Evolutionary conservation across 1,284 basidiomycete species (phyloP).

Genomic region (Boletellus deceptivus): DNA sequence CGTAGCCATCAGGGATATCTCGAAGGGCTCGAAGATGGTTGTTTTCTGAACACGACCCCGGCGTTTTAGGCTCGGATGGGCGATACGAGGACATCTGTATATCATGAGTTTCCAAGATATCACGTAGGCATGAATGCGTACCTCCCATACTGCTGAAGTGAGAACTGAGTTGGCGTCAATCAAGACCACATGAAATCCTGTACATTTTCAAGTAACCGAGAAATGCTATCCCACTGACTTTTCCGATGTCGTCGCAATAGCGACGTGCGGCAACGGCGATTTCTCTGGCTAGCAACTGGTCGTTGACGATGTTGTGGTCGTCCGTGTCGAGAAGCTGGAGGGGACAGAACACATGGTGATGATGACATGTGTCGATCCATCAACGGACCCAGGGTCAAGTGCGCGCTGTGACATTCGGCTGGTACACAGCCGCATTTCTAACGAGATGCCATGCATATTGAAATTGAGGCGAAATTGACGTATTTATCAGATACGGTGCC

Average conservation of each 20-base stretch:
- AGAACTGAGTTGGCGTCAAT: not conserved
- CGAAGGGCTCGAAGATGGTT: slow-evolving; percentile 34
- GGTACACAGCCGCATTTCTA: no score
- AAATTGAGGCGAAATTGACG: no score
- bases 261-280: not conserved
- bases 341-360: slow-evolving; percentile 24
- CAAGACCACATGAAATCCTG: not conserved
- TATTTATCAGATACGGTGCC: no score
- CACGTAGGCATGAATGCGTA: not conserved
- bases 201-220: slow-evolving; percentile 12
- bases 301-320: slow-evolving; percentile 9
- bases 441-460: not conserved
- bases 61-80: slow-evolving; percentile 38
- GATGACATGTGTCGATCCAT: slow-evolving; percentile 8
- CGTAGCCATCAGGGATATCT: slow-evolving; percentile 19
- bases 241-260: slow-evolving; percentile 1
- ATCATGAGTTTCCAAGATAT: not conserved
- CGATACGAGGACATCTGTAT: slow-evolving; percentile 22
- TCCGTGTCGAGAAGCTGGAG: slow-evolving; percentile 16
- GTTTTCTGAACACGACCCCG: slow-evolving; percentile 30
- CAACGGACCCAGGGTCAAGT: not conserved
- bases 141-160: slow-evolving; percentile 15
- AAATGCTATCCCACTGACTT: slow-evolving; percentile 6
- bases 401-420: not conserved
- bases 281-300: slow-evolving; percentile 9